Evolutionary conservation across 2,329 filamentous ascomycete genomes (phyloP), one percentile per base, ranked within the genome.

Genomic region (Thermothelomyces thermophilus): DNA sequence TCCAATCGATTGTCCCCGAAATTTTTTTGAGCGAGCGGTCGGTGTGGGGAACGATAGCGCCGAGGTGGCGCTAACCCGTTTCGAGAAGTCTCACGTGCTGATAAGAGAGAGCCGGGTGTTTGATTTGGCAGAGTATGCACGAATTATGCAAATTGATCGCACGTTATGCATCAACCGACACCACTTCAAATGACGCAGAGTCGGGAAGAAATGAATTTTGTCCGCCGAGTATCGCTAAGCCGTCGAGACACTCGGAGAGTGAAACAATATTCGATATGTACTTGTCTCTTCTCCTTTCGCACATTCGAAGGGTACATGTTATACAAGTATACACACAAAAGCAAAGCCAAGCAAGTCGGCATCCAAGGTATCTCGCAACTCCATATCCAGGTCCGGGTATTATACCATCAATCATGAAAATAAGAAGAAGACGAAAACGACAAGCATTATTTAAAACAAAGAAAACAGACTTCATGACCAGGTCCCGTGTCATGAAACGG

Each of bases 341-440:
- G 16, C 36, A 42, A 42, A 42, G 37, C 11, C 22, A n/a, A 22
- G 24, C 16, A 45, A 11, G 40, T 17, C 24, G 31, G 19, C 42
- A 26, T 37, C 30, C 41, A 51, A n/a, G 39, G 31, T 51, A 51
- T 53, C 36, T 50, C 41, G n/a, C 45, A 47, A 47, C 45, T 42
- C 50, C 26, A 49, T 51, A 44, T 46, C 53, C 50, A 35, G 13
- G 34, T 20, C 46, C 50, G 50, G 55, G 51, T 56, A 57, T 57
- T 52, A 49, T 48, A 37, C 35, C 17, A 45, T 33, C 30, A 22
- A 45, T 9, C 39, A 44, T 41, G 30, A 30, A 19, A 41, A 51
- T 33, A 10, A 37, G 26, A 20, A 42, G 22, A 47, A 42, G 16
- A 48, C 53, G 40, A 39, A 30, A n/a, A n/a, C n/a, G n/a, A n/a